Base-by-base conservation (phyloP, 1,139 yeast species). In the Lodderomyces metapsilosis region DNA sequence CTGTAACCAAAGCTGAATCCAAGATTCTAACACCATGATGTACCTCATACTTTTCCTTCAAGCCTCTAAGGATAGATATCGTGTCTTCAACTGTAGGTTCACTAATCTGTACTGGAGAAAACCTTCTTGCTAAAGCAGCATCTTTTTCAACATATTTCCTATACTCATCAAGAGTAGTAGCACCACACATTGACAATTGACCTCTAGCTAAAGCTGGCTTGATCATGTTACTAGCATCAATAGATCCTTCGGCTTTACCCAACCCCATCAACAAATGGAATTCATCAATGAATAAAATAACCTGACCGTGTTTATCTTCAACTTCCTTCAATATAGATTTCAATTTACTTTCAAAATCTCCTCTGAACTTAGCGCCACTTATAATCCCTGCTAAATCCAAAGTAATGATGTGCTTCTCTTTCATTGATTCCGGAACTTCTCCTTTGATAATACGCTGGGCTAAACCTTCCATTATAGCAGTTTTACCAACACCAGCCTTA, bases 11-110 rank as follows among this genome's bases (percentile, higher is more conserved):
- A 0, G 98, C 97, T 34, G 91, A 78, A 59, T 92, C 98, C 5
- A 94, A 78, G 44, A 92, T 88, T 50, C 97, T 78, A n/a, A 92
- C 98, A 63, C 98, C 98, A 58, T 92, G 98, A 58, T 92, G 98
- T 3, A 92, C 96, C 58, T 92, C 98, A 58, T 92, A 92, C 51
- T 86, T 77, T 58, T 92, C 98, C 60, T 91, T 91, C 57, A 92
- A 72, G 5, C 98, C 98, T 58, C 98, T 80, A 46, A 92, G 69
- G 49, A 92, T 92, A 10, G 96, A 85, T 43, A 92, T 88, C 0
- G 97, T 85, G 59, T 92, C 98, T 48, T 85, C 83, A 7, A 91
- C 96, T 2, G 85, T 73, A n/a, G 98, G 98, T 58, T 92, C 98
- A 51, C 80, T 81, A 18, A 92, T 84, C 50, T 79, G 62, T 17